These are phyloP conservation scores for Arabidopsis hybrid DNA, from an alignment of 441 rosid species.

Conservation along the genomic window DNA sequence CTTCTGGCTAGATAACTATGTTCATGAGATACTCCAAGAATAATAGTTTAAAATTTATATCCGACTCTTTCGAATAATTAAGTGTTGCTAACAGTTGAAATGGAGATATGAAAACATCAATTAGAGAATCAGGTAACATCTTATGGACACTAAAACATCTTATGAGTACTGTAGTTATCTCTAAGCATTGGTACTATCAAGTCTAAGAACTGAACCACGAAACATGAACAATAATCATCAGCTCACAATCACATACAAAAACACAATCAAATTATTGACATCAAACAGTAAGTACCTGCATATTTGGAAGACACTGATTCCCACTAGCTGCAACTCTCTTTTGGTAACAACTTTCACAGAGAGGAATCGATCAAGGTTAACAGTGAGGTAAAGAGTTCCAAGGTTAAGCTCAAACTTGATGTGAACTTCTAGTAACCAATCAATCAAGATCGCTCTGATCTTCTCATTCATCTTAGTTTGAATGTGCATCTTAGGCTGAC, in stretches of 20 bases:
- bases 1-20: no score
- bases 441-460: slow-evolving; percentile 65
- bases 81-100: no score
- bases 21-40: no score
- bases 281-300: slow-evolving; percentile 41
- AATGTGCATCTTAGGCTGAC: slow-evolving; percentile 51
- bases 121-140: no score
- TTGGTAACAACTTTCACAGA: slow-evolving; percentile 55
- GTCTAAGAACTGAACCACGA: no score
- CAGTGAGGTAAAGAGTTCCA: slow-evolving; percentile 66
- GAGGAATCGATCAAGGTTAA: slow-evolving; percentile 65
- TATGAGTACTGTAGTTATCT: no score
- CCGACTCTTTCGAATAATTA: no score
- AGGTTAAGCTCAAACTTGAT: slow-evolving; percentile 64
- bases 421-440: slow-evolving; percentile 76
- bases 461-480: slow-evolving; percentile 60
- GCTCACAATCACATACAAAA: slow-evolving; percentile 2
- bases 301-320: slow-evolving; percentile 69
- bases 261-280: not conserved
- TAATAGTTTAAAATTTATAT: no score
- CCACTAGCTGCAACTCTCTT: slow-evolving; percentile 63
- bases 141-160: no score
- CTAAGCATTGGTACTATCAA: no score
- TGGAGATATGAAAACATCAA: no score
- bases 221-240: not conserved